A percentile compares a stretch with the other conserved stretches of the same genome.
phyloP scores from a whole-genome alignment of 2,329 filamentous ascomycete genomes.

The Arthrobotrys entomopaga region DNA sequence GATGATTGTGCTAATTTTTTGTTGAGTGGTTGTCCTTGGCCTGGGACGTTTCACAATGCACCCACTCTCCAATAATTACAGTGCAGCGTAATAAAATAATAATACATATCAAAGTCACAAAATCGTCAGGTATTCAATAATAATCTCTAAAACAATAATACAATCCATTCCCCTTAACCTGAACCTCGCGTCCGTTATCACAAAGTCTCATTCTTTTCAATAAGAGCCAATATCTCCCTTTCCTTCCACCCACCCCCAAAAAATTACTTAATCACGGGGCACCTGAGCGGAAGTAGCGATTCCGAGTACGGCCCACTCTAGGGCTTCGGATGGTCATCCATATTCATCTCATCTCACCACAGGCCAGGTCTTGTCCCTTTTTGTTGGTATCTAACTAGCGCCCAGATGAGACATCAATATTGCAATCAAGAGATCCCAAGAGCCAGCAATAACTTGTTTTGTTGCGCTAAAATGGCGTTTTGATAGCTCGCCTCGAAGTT shows the following conservation, averaged over 20 bases:
- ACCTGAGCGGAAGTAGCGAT: conserved; percentile 47
- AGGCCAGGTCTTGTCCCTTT: not conserved
- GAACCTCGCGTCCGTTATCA: conserved; percentile 43
- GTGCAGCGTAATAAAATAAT: too few species aligned
- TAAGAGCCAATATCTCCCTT: conserved; percentile 8
- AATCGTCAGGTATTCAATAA: too few species aligned
- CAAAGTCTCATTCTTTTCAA: conserved; percentile 28
- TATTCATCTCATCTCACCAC: conserved; percentile 54
- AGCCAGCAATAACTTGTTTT: too few species aligned
- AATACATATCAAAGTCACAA: conserved; percentile 17
- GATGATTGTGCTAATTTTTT: conserved; percentile 20
- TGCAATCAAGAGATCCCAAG: too few species aligned
- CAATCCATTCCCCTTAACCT: conserved; percentile 15
- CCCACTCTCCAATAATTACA: conserved; percentile 30
- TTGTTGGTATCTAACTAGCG: not conserved
- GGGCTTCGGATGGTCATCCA: conserved; percentile 31
- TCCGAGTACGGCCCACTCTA: conserved; percentile 27
- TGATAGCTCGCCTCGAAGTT: too few species aligned
- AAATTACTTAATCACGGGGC: conserved; percentile 55
- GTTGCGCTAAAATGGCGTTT: too few species aligned
- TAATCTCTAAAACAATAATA: not conserved
- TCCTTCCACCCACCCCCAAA: conserved; percentile 21
- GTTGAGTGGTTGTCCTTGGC: conserved; percentile 45
- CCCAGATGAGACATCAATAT: too few species aligned
- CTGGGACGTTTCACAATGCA: conserved; percentile 50